Percentiles rank a stretch among this genome's conserved stretches.
phyloP scores from a whole-genome alignment of 106 monocot genomes.

The Xerophyta viscosa region DNA sequence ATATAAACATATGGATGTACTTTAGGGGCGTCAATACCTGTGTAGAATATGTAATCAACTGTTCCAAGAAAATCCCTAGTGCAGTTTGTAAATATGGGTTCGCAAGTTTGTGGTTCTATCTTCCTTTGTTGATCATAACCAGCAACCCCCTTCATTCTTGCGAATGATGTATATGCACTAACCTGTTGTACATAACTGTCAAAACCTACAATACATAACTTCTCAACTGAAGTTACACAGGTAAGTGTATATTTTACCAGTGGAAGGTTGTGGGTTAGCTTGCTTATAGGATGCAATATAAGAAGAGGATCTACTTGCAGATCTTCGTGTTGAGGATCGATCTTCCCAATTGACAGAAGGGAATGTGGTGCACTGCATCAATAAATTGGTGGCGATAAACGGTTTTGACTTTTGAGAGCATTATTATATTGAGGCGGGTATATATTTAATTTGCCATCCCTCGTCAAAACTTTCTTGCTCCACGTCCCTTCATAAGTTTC shows the following conservation, averaged over 20 bases:
- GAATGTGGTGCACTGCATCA: constrained; percentile 68
- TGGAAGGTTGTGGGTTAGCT: constrained; percentile 78
- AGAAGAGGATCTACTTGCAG: constrained; percentile 68
- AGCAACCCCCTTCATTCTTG: constrained; percentile 40
- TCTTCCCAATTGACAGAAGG: constrained; percentile 79
- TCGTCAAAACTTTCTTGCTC: too few species aligned
- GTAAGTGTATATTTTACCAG: constrained; percentile 40
- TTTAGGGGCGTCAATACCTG: too few species aligned
- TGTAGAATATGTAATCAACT: constrained; percentile 95
- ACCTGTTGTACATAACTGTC: constrained; percentile 35
- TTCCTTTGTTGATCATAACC: constrained; percentile 57
- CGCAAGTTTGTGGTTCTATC: constrained; percentile 72
- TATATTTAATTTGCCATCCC: too few species aligned
- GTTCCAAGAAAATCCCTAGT: constrained; percentile 89
- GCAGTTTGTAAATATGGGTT: constrained; percentile 89
- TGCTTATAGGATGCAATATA: constrained; percentile 59
- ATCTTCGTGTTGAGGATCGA: constrained; percentile 84
- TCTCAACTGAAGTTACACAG: neutral
- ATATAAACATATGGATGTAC: too few species aligned
- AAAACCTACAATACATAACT: neutral
- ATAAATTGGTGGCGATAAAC: too few species aligned
- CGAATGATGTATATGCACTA: constrained; percentile 92
- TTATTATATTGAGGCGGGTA: too few species aligned
- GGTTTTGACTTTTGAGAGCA: too few species aligned
- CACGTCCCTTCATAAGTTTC: too few species aligned